Conservation (phyloP, 345 rosid genomes). For the Aquilaria yunnanensis region DNA sequence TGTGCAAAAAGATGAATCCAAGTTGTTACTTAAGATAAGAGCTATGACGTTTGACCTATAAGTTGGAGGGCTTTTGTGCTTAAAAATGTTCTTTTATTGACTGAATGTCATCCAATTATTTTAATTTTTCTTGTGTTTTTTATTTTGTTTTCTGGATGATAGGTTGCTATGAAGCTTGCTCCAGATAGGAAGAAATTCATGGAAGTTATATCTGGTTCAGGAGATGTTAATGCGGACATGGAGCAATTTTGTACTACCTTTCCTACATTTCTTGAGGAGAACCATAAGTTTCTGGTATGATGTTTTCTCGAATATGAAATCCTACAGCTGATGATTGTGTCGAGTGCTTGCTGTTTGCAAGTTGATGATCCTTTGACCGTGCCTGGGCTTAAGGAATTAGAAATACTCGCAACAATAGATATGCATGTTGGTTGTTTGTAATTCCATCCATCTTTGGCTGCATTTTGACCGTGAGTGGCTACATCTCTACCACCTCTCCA, state of each 20-base stretch:
- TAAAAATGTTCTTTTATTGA: neutral
- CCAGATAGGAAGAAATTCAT: conserved; percentile 96
- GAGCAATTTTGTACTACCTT: conserved; percentile 72
- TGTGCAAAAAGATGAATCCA: too few relatives aligned
- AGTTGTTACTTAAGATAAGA: too few relatives aligned
- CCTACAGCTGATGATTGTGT: neutral
- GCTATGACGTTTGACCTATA: too few relatives aligned
- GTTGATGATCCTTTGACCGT: neutral
- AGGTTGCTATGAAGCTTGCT: conserved; percentile 95
- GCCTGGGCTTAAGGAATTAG: neutral
- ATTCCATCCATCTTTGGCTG: neutral
- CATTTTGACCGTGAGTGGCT: neutral
- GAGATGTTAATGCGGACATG: conserved; percentile 74
- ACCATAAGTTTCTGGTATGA: conserved; percentile 92
- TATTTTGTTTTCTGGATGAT: conserved; percentile 12
- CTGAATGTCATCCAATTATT: conserved; percentile 2
- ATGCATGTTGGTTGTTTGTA: neutral
- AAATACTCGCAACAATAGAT: neutral
- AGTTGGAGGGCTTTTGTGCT: too few relatives aligned
- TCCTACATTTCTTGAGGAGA: conserved; percentile 76
- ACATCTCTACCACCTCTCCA: neutral
- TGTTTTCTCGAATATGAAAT: conserved; percentile 1
- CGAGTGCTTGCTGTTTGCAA: neutral
- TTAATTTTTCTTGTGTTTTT: conserved; percentile 6
- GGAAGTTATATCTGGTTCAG: conserved; percentile 78